A percentile compares a stretch with the other conserved stretches of the same genome.
Conservation (phyloP, 2,329 filamentous ascomycete genomes). For the Botrytis paeoniae region DNA sequence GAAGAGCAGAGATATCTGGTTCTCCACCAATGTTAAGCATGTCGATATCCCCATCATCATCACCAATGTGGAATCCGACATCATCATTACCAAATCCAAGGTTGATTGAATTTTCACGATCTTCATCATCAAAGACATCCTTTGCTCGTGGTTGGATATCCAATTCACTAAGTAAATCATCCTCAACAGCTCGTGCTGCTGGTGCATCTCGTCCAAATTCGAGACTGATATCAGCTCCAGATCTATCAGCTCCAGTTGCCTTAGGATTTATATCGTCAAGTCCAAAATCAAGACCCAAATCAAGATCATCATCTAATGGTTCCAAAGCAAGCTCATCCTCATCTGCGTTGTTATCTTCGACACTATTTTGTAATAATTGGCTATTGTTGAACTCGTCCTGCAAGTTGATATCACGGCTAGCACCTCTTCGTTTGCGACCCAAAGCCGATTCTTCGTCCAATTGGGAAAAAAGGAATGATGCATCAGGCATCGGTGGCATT, state of each 20-base stretch:
- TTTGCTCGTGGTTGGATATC: constrained; percentile 54
- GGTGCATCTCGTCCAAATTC: constrained; percentile 90
- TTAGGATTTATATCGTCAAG: constrained; percentile 30
- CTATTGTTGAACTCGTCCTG: constrained; percentile 70
- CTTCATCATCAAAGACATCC: constrained; percentile 50
- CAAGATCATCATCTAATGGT: constrained; percentile 61
- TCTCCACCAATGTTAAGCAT: constrained; percentile 62
- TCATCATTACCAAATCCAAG: constrained; percentile 49
- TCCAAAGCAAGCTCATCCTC: constrained; percentile 57
- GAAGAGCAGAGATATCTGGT: constrained; percentile 51
- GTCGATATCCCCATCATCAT: constrained; percentile 61
- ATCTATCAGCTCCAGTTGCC: constrained; percentile 27
- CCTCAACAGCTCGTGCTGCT: constrained; percentile 61
- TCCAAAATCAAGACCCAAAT: constrained; percentile 72
- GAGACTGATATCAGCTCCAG: constrained; percentile 58
- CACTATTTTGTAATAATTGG: constrained; percentile 73
- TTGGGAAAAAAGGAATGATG: constrained; percentile 77
- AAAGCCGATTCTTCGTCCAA: constrained; percentile 60
- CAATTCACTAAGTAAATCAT: constrained; percentile 63
- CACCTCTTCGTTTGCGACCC: constrained; percentile 56
- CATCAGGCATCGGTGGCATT: constrained; percentile 80
- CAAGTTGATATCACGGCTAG: constrained; percentile 64
- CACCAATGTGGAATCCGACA: constrained; percentile 55
- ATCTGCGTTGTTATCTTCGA: constrained; percentile 42
- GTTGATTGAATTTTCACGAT: constrained; percentile 54